Percentiles rank a stretch among this genome's conserved stretches.
These are phyloP conservation scores for Geosiphon pyriformis DNA, from an alignment of 192 early-diverging fungal species.

Conservation along the genomic window DNA sequence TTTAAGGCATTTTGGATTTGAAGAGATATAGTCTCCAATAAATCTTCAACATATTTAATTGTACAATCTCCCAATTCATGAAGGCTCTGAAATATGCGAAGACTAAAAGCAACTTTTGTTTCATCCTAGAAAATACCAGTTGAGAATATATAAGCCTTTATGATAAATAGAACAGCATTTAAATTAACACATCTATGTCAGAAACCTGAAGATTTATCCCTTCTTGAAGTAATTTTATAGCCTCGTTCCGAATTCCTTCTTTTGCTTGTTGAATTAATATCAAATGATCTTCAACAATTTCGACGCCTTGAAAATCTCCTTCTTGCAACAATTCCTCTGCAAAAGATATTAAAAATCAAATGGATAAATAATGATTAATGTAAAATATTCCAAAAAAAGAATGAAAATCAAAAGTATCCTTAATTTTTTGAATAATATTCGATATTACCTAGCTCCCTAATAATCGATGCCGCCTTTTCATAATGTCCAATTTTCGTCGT, in stretches of 20 bases:
- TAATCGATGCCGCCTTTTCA: conserved; percentile 49
- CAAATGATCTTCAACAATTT: conserved; percentile 54
- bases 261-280: conserved; percentile 40
- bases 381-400: background rate
- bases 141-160: background rate
- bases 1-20: conserved; percentile 46
- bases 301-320: conserved; percentile 59
- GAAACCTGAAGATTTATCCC: conserved; percentile 33
- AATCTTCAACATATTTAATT: conserved; percentile 29
- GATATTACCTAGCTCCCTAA: conserved; percentile 56
- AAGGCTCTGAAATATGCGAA: conserved; percentile 51
- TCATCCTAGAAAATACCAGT: conserved; percentile 29
- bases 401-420: no score
- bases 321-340: conserved; percentile 53
- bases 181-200: background rate
- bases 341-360: background rate
- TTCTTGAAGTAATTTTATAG: conserved; percentile 43
- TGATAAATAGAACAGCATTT: background rate
- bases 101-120: conserved; percentile 44
- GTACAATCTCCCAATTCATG: conserved; percentile 40
- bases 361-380: background rate
- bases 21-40: conserved; percentile 35
- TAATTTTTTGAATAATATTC: conserved; percentile 11
- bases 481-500: conserved; percentile 35
- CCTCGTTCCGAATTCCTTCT: conserved; percentile 40